Evolutionary conservation across 768 basidiomycete species (phyloP), one percentile per base, ranked within the genome.

Genomic region (Tulasnella sp.): DNA sequence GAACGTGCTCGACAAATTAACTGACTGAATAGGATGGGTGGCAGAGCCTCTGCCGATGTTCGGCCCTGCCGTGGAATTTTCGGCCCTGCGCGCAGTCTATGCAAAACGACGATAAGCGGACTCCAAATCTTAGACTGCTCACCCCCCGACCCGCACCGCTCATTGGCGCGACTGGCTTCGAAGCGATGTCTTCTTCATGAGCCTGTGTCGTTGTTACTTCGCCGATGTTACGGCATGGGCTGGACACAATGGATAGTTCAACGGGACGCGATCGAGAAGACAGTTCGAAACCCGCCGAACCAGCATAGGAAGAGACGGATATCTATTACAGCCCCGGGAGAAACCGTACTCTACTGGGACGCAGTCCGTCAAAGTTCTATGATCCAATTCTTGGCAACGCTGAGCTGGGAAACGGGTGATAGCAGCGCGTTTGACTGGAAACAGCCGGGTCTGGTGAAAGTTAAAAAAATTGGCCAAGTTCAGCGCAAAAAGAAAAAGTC

Each of bases 41-140:
- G 49, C 49, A 49, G 49, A n/a, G 49, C 49, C 17, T n/a, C n/a
- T 49, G 49, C 49, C 58, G 58, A 64, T 64, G 58, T 64, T 64
- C 58, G 31, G 58, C 29, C 58, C 31, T 29, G 31, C 31, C 58
- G 29, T 34, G 29, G 31, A 64, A 17, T 12, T 19, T 54, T 22
- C 52, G 52, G n/a, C 22, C 8, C 22, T 2, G 45, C 45, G 45
- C 45, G 29, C 6, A 54, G 25, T 19, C 58, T 25, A 64, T 64
- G 58, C 58, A 64, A 64, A 64, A 64, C 58, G n/a, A 64, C 58
- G 58, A 64, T 64, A 64, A 64, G 58, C 58, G 58, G 58, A 64
- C 58, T 64, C 12, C 25, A n/a, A 64, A 64, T 64, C 58, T 64
- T 64, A 64, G 58, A 29, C 29, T 64, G 19, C 49, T 49, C 49